phyloP scores from a whole-genome alignment of 2,329 filamentous ascomycete genomes.

The Ustulina deusta region DNA sequence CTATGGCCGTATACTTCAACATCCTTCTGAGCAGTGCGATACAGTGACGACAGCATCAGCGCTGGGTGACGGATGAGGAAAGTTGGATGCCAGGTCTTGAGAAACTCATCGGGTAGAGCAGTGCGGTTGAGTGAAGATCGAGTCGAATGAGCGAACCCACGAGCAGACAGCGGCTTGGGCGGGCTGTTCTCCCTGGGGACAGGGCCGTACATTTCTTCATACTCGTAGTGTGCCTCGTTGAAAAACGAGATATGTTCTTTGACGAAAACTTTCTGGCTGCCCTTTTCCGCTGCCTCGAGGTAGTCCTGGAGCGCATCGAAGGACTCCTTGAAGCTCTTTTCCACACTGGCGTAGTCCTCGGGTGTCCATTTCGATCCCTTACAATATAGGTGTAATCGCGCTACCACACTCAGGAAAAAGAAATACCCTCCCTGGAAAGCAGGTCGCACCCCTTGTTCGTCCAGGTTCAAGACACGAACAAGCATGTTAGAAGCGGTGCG shows the following conservation, averaged over 20 bases:
- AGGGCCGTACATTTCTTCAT: conserved; percentile 19
- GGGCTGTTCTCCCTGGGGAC: background rate
- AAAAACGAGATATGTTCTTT: conserved; percentile 39
- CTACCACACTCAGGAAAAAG: conserved; percentile 29
- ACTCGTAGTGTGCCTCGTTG: conserved; percentile 21
- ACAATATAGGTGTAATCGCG: conserved; percentile 9
- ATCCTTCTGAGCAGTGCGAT: conserved; percentile 29
- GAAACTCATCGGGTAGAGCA: conserved; percentile 36
- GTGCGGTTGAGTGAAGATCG: conserved; percentile 37
- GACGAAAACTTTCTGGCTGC: conserved; percentile 31
- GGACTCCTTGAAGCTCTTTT: conserved; percentile 10
- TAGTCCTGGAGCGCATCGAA: conserved; percentile 34
- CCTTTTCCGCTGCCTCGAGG: conserved; percentile 31
- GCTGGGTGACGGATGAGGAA: conserved; percentile 42
- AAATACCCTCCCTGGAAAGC: conserved; percentile 38
- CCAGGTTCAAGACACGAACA: conserved; percentile 36
- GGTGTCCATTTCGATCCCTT: conserved; percentile 25
- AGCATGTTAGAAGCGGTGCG: conserved; percentile 42
- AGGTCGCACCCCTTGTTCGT: conserved; percentile 33
- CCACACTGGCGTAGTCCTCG: conserved; percentile 9
- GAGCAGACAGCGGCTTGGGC: conserved; percentile 2
- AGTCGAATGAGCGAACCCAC: conserved; percentile 18
- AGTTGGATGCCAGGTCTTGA: conserved; percentile 38
- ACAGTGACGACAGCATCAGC: conserved; percentile 38
- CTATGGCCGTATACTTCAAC: conserved; percentile 25